Conservation (phyloP, 2,329 filamentous ascomycete genomes). For the Ophiostoma australiae region DNA sequence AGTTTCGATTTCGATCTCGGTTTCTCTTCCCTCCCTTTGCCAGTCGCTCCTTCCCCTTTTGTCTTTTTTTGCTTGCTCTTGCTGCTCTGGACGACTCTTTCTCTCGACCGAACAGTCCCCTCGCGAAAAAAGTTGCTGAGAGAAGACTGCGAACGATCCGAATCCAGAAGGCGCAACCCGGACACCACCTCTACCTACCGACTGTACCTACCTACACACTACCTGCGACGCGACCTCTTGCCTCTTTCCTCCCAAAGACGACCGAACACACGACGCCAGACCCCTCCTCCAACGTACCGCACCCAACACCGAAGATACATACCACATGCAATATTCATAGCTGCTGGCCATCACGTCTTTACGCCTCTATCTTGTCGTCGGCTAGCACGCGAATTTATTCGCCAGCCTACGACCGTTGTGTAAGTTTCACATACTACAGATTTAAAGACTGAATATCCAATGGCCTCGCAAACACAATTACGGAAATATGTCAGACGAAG, state of each 20-base stretch:
- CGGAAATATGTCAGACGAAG: background rate
- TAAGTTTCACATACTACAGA: constrained; percentile 22
- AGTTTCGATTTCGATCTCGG: background rate
- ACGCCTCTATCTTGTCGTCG: constrained; percentile 6
- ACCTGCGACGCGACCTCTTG: background rate
- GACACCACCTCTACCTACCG: background rate
- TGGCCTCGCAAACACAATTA: background rate
- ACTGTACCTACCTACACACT: background rate
- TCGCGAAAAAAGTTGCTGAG: background rate
- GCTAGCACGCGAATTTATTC: constrained; percentile 25
- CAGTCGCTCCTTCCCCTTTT: constrained; percentile 17
- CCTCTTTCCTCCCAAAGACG: background rate
- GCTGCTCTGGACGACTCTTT: background rate
- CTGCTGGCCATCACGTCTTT: too few species aligned
- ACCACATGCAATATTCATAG: background rate
- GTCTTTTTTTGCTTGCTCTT: background rate
- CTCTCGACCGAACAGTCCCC: constrained; percentile 5
- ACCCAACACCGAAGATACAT: background rate
- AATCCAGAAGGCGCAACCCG: constrained; percentile 1
- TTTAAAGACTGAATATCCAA: background rate
- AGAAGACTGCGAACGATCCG: background rate
- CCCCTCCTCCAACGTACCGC: constrained; percentile 5
- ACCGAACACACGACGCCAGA: background rate
- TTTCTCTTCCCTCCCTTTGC: constrained; percentile 18
- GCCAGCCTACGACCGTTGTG: constrained; percentile 20